Percentiles rank a stretch among this genome's conserved stretches.
These are phyloP conservation scores for Candida ascalaphidarum DNA, from an alignment of 805 yeast species.

Conservation along the genomic window DNA sequence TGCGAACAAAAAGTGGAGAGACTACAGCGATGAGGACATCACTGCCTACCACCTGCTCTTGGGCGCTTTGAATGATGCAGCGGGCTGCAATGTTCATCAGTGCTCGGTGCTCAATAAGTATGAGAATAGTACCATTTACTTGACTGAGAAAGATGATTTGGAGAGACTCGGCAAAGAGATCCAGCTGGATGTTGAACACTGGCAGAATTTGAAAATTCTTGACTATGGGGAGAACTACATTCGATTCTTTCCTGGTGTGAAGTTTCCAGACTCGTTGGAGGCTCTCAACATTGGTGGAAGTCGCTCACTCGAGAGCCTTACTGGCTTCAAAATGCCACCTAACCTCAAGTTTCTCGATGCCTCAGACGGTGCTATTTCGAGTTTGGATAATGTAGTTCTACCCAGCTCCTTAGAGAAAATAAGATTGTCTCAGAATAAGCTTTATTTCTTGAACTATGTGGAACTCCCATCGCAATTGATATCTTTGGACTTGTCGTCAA, in stretches of 20 bases:
- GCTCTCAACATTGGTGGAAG: conserved; percentile 33
- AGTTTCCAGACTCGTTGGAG: conserved; percentile 28
- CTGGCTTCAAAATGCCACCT: conserved; percentile 31
- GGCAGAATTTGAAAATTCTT: conserved; percentile 23
- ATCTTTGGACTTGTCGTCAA: conserved; percentile 27
- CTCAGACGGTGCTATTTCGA: conserved; percentile 22
- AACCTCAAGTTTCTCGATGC: conserved; percentile 21
- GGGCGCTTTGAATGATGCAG: conserved; percentile 10
- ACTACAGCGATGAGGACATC: conserved; percentile 15
- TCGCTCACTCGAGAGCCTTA: conserved; percentile 26
- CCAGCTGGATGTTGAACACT: conserved; percentile 23
- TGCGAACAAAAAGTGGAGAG: conserved; percentile 21
- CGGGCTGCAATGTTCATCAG: conserved; percentile 22
- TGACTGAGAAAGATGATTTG: conserved; percentile 25
- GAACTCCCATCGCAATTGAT: conserved; percentile 25
- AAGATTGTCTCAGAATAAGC: conserved; percentile 26
- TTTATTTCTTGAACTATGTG: conserved; percentile 29
- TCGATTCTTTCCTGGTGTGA: conserved; percentile 29
- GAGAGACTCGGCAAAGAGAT: conserved; percentile 26
- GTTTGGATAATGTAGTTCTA: conserved; percentile 27
- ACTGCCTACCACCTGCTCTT: conserved; percentile 16
- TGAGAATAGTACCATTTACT: conserved; percentile 21
- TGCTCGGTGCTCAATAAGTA: conserved; percentile 32
- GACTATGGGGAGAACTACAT: conserved; percentile 32
- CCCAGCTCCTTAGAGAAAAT: conserved; percentile 24